Conservation (phyloP, 2,329 filamentous ascomycete species). For the Aspergillus pseudoterreus region DNA sequence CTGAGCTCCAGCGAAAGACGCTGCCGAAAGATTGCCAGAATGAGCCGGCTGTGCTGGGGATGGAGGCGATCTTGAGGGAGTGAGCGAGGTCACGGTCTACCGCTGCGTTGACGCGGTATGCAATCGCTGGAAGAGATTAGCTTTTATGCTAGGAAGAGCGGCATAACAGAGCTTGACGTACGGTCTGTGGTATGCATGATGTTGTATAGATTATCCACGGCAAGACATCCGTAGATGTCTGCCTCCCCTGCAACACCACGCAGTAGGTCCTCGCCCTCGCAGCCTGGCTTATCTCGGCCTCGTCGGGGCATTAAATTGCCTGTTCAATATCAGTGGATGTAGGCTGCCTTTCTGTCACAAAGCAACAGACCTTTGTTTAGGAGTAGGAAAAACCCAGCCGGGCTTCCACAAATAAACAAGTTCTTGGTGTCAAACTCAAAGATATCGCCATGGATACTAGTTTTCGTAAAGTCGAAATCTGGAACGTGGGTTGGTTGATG, state of each 20-base stretch:
- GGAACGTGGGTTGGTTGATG: slow-evolving; percentile 75
- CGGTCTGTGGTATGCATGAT: slow-evolving; percentile 70
- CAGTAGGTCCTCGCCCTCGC: slow-evolving; percentile 59
- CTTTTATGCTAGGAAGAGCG: slow-evolving; percentile 9
- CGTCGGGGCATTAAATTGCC: slow-evolving; percentile 69
- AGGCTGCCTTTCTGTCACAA: neutral
- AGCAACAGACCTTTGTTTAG: slow-evolving; percentile 59
- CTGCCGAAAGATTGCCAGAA: slow-evolving; percentile 63
- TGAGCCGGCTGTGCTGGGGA: slow-evolving; percentile 68
- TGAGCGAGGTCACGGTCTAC: slow-evolving; percentile 77
- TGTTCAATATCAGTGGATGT: slow-evolving; percentile 3
- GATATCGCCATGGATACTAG: slow-evolving; percentile 48
- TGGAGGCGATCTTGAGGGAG: slow-evolving; percentile 70
- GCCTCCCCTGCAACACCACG: slow-evolving; percentile 69
- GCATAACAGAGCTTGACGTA: slow-evolving; percentile 19
- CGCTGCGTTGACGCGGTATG: slow-evolving; percentile 86
- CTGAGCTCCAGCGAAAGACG: slow-evolving; percentile 56
- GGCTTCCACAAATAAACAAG: slow-evolving; percentile 84
- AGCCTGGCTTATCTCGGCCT: slow-evolving; percentile 71
- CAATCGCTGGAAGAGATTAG: slow-evolving; percentile 62
- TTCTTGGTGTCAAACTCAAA: slow-evolving; percentile 93
- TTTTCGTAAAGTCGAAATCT: slow-evolving; percentile 36
- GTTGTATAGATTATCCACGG: slow-evolving; percentile 96
- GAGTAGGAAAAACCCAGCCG: slow-evolving; percentile 86
- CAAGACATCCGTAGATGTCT: slow-evolving; percentile 82